Base-by-base conservation (phyloP, 2,329 filamentous ascomycete species). In the Xylaria sp. region DNA sequence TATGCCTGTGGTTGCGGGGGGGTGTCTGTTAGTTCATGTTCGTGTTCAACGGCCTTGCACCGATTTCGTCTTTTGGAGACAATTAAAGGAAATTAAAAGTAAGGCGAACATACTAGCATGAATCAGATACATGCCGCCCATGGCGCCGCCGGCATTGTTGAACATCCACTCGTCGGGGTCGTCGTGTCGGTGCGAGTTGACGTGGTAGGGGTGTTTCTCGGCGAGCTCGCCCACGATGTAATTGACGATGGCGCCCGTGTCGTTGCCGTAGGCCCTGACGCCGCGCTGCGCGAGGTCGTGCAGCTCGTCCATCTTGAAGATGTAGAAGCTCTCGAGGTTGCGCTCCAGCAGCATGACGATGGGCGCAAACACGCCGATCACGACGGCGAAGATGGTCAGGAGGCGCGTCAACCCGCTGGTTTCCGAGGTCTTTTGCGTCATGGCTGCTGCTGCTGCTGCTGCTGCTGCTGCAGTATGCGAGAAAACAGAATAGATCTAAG, bases 91-190 rank as follows among this genome's bases (percentile, higher is more conserved):
- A 13, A 54, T 3, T 13, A 6, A 23, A 18, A 2, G 9, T 6
- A 35, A 54, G 6, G 18, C 16, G 3, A 42, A 84, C 89, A 79
- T 80, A 92, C 91, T 94, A 68, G 93, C 92, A 79, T 97, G 93
- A 75, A 97, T 91, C 72, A 97, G 90, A 80, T 93, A 94, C 93
- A 97, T 96, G 77, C 88, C 92, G 65, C 93, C 93, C 93, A 97
- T 97, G 61, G 93, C 93, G 71, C 93, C 93, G 61, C 93, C 93
- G 60, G 93, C 93, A 77, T 97, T 97, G 85, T 97, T 97, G 77
- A 97, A 95, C 54, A 97, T 86, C 93, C 93, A 97, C 80, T 95
- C 91, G 82, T 95, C 89, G 68, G 68, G 37, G 44, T 66, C 57
- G 21, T 63, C 25, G 61, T 67, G 68, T 2, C 91, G 5, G 61